Evolutionary conservation across 208 protist genomes (phyloP), one percentile per base, ranked within the genome.

Genomic region (Trypanosoma boissoni): DNA sequence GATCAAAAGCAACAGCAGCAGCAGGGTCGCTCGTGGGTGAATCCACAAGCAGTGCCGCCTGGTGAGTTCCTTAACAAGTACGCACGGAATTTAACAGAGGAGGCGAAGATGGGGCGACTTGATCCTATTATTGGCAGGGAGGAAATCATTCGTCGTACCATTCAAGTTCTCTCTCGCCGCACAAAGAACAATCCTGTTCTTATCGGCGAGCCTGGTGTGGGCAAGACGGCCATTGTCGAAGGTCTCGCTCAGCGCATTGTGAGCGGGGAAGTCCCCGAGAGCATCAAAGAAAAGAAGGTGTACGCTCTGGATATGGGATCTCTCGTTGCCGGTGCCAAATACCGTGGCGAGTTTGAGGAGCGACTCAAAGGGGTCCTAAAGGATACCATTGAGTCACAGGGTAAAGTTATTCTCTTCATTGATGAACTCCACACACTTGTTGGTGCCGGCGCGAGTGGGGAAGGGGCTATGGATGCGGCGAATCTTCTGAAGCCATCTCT

Each of bases 151-250:
- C 82, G 98, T 7, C 80, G 98, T 32, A 91, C 97, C 6, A 98
- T 99, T 55, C 90, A 98, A 75, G 92, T 98, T 8, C 72, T 98
- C 21, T 91, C 87, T 36, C 83, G 98, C 20, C 91, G 98, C 55
- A 99, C 98, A 18, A 99, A 99, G 84, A 99, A 99, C 93, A 99
- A 99, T 75, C 98, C 98, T 21, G 96, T 99, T 3, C 88, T 99
- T 14, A 98, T 99, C 51, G 98, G 98, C 56, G 92, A 98, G 68
- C 92, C 97, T 20, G 94, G 95, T 45, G 93, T 97, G 29, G 93
- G 90, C 18, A 97, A 97, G 78, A 96, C 94, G 3, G 90, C 92
- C 20, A 95, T 97, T 51, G 92, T 97, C 3, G 91, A 97, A 66
- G 94, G 94, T 42, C 72, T 97, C 24, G 93, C 93, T 16, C 84